Base-by-base conservation (phyloP, 768 basidiomycete genomes). In the Albatrellus ellisii region DNA sequence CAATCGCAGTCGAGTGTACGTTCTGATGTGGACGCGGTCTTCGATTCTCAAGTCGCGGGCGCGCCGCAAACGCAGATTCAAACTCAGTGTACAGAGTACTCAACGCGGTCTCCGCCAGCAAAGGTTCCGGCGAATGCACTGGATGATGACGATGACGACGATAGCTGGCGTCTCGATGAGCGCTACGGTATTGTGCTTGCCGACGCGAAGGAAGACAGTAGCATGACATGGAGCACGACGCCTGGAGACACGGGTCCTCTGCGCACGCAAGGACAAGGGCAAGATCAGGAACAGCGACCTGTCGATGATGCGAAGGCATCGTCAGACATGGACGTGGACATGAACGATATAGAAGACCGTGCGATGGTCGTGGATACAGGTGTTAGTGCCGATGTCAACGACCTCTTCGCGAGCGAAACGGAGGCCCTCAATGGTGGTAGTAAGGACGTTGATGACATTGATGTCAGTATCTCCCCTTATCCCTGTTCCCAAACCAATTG, bases 81-180 rank as follows among this genome's bases (percentile, higher is more conserved):
- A n/a, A n/a, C n/a, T n/a, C n/a, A n/a, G n/a, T n/a, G n/a, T n/a
- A n/a, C n/a, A n/a, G n/a, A n/a, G n/a, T n/a, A n/a, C n/a, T n/a
- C n/a, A n/a, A n/a, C n/a, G n/a, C n/a, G n/a, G n/a, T n/a, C n/a
- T n/a, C n/a, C 42, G 39, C 45, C 36, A 33, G 14, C 12, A 17
- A 33, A 43, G 33, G 18, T n/a, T 6, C 32, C 45, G n/a, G 49
- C n/a, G 1, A 54, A 67, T 36, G 70, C 76, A 41, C 46, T 58
- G 11, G 74, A n/a, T n/a, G n/a, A n/a, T n/a, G 29, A 31, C 17
- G 35, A 77, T 35, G 77, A 78, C 39, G 69, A 70, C 8, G 81
- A 85, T 52, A 84, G 82, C 54, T 86, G 81, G 82, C 79, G 77
- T 8, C 59, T 81, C 21, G 74, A 80, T 29, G 79, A 79, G 48